phyloP scores from a whole-genome alignment of 1,284 basidiomycete genomes.

The Schizophyllum amplum region DNA sequence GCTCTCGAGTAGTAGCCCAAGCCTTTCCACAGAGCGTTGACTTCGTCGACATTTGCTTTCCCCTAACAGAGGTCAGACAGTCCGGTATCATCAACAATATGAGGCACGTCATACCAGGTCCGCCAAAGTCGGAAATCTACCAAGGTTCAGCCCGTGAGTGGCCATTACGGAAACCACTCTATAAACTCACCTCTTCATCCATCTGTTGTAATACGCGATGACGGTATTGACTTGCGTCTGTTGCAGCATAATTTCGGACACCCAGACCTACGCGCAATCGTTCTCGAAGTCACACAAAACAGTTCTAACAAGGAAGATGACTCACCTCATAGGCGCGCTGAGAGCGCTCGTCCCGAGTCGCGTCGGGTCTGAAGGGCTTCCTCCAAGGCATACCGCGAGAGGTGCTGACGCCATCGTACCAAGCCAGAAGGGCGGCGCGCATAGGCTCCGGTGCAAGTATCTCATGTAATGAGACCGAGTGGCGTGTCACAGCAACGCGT shows the following conservation, averaged over 20 bases:
- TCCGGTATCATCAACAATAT: neutral
- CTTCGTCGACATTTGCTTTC: constrained; percentile 69
- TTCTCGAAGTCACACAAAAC: neutral
- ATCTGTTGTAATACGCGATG: constrained; percentile 81
- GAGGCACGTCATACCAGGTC: constrained; percentile 65
- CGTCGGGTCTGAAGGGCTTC: constrained; percentile 50
- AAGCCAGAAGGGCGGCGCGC: constrained; percentile 44
- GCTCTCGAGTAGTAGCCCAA: constrained; percentile 91
- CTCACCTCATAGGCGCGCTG: constrained; percentile 76
- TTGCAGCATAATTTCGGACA: constrained; percentile 95
- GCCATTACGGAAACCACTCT: constrained; percentile 11
- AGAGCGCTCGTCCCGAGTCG: constrained; percentile 43
- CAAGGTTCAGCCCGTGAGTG: constrained; percentile 10
- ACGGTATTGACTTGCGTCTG: constrained; percentile 91
- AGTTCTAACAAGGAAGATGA: constrained; percentile 1
- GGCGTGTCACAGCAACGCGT: neutral
- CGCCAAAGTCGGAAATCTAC: constrained; percentile 76
- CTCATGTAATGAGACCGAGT: neutral
- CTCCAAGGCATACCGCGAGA: constrained; percentile 83
- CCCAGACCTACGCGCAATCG: constrained; percentile 63
- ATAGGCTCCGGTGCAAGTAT: constrained; percentile 28
- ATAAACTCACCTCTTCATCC: constrained; percentile 65
- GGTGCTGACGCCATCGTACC: constrained; percentile 61
- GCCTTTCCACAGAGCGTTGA: constrained; percentile 86
- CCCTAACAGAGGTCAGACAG: constrained; percentile 33